Conservation (phyloP, 371 early-diverging fungal species). For the Mycotypha africana region DNA sequence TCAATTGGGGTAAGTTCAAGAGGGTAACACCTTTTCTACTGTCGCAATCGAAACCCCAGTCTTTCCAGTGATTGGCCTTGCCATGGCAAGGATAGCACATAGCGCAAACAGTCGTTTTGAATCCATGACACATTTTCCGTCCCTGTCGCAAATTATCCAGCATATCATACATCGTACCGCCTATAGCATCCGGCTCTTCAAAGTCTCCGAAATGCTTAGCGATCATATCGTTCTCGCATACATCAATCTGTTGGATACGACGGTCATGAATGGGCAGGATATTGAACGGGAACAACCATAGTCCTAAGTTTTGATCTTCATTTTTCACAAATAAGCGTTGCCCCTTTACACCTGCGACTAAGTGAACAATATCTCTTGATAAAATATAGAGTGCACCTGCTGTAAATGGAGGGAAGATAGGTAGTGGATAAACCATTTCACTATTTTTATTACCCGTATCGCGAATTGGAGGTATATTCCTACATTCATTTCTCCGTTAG, state of each 20-base stretch:
- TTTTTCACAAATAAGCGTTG: constrained; percentile 52
- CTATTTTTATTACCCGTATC: constrained; percentile 39
- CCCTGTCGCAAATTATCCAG: constrained; percentile 39
- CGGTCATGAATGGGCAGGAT: constrained; percentile 51
- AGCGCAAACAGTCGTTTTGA: constrained; percentile 40
- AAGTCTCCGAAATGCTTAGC: constrained; percentile 61
- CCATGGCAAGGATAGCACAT: constrained; percentile 56
- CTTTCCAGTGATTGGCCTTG: constrained; percentile 51
- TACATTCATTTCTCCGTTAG: constrained; percentile 1
- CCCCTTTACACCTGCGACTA: constrained; percentile 45
- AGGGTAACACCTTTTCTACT: constrained; percentile 50
- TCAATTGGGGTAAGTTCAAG: constrained; percentile 24
- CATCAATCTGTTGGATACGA: constrained; percentile 59
- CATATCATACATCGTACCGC: constrained; percentile 55
- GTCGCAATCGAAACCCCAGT: constrained; percentile 58
- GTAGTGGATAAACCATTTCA: constrained; percentile 40
- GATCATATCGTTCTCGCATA: constrained; percentile 58
- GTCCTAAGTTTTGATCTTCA: constrained; percentile 55
- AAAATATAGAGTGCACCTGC: constrained; percentile 56
- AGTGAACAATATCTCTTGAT: constrained; percentile 50
- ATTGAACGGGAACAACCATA: constrained; percentile 56
- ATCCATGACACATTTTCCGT: constrained; percentile 40
- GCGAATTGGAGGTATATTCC: constrained; percentile 42
- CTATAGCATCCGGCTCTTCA: constrained; percentile 44
- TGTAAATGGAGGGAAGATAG: constrained; percentile 51